These are phyloP conservation scores for Ophiognomonia clavigignenti-juglandacearum DNA, from an alignment of 2,329 filamentous ascomycete species.

Conservation along the genomic window DNA sequence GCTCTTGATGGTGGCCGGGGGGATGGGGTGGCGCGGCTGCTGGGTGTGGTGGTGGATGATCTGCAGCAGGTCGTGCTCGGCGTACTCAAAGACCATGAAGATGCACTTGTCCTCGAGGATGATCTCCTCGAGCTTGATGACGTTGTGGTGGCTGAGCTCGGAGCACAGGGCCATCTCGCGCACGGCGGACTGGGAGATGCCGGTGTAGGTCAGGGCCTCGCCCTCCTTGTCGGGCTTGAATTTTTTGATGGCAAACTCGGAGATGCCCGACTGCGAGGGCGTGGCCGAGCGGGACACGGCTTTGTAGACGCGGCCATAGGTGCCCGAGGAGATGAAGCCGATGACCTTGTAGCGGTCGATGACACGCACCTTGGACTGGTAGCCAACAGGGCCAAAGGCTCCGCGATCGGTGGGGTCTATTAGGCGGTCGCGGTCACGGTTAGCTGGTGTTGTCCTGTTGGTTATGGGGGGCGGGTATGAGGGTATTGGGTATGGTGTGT, in stretches of 20 bases:
- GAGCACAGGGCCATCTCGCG: constrained; percentile 97
- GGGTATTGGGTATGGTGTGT: constrained; percentile 14
- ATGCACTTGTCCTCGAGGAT: constrained; percentile 98
- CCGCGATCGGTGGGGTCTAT: constrained; percentile 51
- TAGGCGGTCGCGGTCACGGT: constrained; percentile 32
- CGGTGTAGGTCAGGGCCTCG: constrained; percentile 89
- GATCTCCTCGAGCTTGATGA: constrained; percentile 89
- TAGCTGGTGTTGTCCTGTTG: background rate
- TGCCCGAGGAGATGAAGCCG: constrained; percentile 96
- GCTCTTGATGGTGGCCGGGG: constrained; percentile 81
- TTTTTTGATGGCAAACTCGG: constrained; percentile 97
- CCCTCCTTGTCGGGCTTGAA: constrained; percentile 99
- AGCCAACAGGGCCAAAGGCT: constrained; percentile 38
- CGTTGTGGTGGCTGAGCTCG: constrained; percentile 81
- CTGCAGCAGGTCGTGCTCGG: constrained; percentile 93
- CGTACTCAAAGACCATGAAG: constrained; percentile 99
- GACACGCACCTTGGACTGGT: constrained; percentile 78
- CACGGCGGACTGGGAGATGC: constrained; percentile 94
- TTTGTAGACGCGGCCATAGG: constrained; percentile 97
- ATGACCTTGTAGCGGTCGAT: constrained; percentile 93
- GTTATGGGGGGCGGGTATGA: constrained; percentile 4
- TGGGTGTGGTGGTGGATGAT: constrained; percentile 98
- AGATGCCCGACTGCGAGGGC: constrained; percentile 44
- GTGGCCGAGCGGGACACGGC: constrained; percentile 68
- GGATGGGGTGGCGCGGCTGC: constrained; percentile 81